A percentile compares a stretch with the other conserved stretches of the same genome.
Evolutionary conservation across 345 rosid species (phyloP).

Genomic region (Gossypium stocksii): DNA sequence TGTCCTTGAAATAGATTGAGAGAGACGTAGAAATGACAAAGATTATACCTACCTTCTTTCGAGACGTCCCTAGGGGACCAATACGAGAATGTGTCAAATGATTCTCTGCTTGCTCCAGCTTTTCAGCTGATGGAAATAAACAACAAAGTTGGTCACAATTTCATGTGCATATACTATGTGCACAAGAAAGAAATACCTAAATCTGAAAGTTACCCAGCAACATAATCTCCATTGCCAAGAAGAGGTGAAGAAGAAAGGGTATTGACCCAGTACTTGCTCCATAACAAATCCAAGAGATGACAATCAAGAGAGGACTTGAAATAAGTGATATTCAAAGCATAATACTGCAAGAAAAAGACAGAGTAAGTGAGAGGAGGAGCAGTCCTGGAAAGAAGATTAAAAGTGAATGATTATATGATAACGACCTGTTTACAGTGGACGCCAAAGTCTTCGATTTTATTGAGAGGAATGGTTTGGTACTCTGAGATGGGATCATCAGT

Average conservation of each 20-base stretch:
- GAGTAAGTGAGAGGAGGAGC: conserved; percentile 5
- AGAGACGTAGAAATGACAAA: background rate
- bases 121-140: conserved; percentile 62
- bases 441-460: conserved; percentile 85
- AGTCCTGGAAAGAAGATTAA: background rate
- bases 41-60: conserved; percentile 63
- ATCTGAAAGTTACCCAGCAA: conserved; percentile 96
- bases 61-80: conserved; percentile 60
- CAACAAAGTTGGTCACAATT: background rate
- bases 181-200: conserved; percentile 48
- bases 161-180: background rate
- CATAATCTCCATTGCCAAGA: conserved; percentile 95
- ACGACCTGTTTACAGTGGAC: conserved; percentile 99
- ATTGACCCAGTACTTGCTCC: conserved; percentile 98
- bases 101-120: conserved; percentile 95
- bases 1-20: background rate
- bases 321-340: conserved; percentile 84
- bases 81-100: conserved; percentile 80
- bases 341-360: conserved; percentile 52
- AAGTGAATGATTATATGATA: background rate
- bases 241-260: conserved; percentile 95
- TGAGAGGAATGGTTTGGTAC: conserved; percentile 95
- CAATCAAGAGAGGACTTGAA: conserved; percentile 95
- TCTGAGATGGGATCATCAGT: conserved; percentile 74
- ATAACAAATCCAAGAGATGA: conserved; percentile 88